phyloP scores from a whole-genome alignment of 208 protist genomes.

The Crithidia bombi region DNA sequence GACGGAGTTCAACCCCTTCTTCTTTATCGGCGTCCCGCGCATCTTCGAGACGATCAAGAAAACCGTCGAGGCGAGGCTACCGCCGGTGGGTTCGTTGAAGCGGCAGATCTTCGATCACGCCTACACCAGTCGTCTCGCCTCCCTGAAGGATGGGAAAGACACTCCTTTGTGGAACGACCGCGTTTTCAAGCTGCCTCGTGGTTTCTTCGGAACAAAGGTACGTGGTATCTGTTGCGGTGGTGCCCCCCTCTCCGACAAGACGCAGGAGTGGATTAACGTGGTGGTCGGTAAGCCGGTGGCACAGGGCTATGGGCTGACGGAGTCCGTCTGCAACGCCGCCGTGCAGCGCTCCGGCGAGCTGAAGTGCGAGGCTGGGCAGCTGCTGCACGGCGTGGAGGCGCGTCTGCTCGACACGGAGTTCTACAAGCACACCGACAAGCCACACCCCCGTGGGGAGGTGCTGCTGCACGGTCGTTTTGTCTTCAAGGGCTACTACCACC shows the following conservation, averaged over 20 bases:
- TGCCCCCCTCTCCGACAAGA: conserved; percentile 75
- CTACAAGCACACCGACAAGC: conserved; percentile 85
- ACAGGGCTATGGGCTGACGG: conserved; percentile 91
- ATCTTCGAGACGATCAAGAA: conserved; percentile 91
- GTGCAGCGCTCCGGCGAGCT: conserved; percentile 78
- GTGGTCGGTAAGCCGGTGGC: conserved; percentile 64
- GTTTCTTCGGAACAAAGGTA: conserved; percentile 74
- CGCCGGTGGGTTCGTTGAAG: conserved; percentile 56
- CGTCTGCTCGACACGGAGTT: conserved; percentile 91
- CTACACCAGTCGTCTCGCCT: conserved; percentile 52
- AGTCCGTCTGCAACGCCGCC: conserved; percentile 77
- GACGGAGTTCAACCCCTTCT: conserved; percentile 71
- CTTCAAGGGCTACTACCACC: conserved; percentile 91
- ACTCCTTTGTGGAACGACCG: conserved; percentile 84
- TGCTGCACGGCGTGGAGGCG: conserved; percentile 79
- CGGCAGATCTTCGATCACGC: conserved; percentile 75
- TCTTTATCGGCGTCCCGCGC: conserved; percentile 86
- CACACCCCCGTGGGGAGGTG: conserved; percentile 87
- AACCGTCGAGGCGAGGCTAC: conserved; percentile 76
- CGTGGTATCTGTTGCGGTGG: conserved; percentile 81
- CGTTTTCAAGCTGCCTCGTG: conserved; percentile 79
- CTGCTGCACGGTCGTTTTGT: conserved; percentile 72
- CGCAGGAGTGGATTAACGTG: conserved; percentile 88
- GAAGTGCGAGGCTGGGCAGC: conserved; percentile 66
- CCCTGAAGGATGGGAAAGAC: conserved; percentile 62